Conservation (phyloP, 1,284 basidiomycete genomes). For the Fomitopsis palustris region DNA sequence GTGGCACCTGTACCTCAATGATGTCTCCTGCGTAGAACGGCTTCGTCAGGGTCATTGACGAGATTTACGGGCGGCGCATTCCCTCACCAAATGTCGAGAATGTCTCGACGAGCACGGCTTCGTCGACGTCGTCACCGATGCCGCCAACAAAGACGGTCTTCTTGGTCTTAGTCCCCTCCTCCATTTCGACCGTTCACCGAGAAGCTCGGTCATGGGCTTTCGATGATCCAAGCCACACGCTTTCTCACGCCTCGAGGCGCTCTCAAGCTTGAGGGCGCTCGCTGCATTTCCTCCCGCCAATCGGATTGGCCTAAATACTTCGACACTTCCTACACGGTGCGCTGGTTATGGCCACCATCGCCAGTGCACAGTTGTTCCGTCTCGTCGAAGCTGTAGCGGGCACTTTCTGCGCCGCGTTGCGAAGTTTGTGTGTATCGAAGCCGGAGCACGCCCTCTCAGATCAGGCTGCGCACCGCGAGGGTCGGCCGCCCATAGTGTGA, state of each 20-base stretch:
- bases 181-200: slow-evolving; percentile 41
- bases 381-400: neutral
- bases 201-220: slow-evolving; percentile 12
- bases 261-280: too few relatives aligned
- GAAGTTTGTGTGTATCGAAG: neutral
- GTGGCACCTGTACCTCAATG: slow-evolving; percentile 76
- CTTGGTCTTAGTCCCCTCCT: slow-evolving; percentile 77
- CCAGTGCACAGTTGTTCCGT: neutral
- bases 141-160: slow-evolving; percentile 80
- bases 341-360: neutral
- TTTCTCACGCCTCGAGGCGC: slow-evolving; percentile 11
- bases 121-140: slow-evolving; percentile 72
- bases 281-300: too few relatives aligned
- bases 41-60: neutral
- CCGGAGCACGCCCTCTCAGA: neutral
- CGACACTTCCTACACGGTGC: too few relatives aligned
- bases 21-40: slow-evolving; percentile 57
- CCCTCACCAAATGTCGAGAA: slow-evolving; percentile 76
- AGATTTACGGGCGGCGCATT: slow-evolving; percentile 5
- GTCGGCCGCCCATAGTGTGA: neutral
- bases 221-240: neutral
- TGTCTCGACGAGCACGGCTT: slow-evolving; percentile 58
- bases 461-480: neutral
- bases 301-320: too few relatives aligned
- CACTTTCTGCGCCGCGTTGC: neutral